Evolutionary conservation across 768 basidiomycete species (phyloP), one percentile per base, ranked within the genome.

Genomic region (Russula brevipes): DNA sequence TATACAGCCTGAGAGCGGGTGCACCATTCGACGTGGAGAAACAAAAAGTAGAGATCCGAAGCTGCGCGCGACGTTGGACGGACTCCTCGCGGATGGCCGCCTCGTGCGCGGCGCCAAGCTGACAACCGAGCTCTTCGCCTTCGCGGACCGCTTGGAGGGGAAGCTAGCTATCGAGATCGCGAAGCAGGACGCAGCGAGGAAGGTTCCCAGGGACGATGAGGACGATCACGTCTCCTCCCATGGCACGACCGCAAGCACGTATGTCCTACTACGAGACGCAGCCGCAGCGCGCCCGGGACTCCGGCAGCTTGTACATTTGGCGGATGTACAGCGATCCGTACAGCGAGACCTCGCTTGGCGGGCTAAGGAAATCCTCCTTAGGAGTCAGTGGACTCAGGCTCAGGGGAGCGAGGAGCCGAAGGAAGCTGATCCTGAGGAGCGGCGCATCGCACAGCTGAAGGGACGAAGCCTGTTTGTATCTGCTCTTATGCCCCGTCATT

Each of bases 321-420:
- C 36, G 6, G 66, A 64, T 30, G 66, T 67, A 16, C 66, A 61
- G 50, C 59, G 17, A n/a, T 66, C 56, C 6, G 59, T 66, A n/a
- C 49, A 36, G 42, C 51, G 64, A 14, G 46, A 38, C 24, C 47
- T 65, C 7, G 54, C n/a, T 7, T 59, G 31, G 11, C 7, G 54
- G 17, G 51, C n/a, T 19, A 9, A 6, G 12, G 33, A 2, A 7
- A 5, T n/a, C 2, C 10, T 17, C 11, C 9, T 42, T 49, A 11
- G 30, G 8, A 30, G 5, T 41, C n/a, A n/a, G 19, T 12, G 19
- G 31, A 46, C 6, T 3, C 24, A 4, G 19, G 39, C 0, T 24
- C 24, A 24, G 16, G n/a, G 0, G 3, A 16, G 19, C 10, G 45
- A 59, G n/a, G 42, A 41, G 42, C 1, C 9, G 11, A 59, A 41